Conservation (phyloP, 495 filamentous ascomycete genomes). For the Paragyromitra xinjiangensis region DNA sequence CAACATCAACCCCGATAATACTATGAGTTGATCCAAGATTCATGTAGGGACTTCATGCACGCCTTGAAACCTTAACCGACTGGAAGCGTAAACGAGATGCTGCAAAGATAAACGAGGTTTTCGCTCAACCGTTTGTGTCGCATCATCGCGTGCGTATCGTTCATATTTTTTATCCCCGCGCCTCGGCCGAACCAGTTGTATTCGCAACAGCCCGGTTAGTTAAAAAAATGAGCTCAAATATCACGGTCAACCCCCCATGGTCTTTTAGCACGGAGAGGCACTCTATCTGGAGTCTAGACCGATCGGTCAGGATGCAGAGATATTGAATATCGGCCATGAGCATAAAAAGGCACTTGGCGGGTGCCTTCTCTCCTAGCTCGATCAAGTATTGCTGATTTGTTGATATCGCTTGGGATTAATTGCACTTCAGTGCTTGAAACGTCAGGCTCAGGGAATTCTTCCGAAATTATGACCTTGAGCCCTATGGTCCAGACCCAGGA, state of each 20-base stretch:
- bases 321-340: background rate
- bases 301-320: background rate
- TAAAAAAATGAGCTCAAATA: background rate
- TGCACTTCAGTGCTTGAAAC: background rate
- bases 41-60: background rate
- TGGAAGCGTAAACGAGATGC: conserved; percentile 1
- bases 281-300: background rate
- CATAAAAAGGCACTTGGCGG: background rate
- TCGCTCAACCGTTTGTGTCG: background rate
- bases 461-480: background rate
- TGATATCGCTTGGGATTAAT: too few relatives aligned
- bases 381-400: background rate
- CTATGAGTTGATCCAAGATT: background rate
- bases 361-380: background rate
- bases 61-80: background rate
- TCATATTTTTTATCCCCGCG: background rate
- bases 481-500: background rate
- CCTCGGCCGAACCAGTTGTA: background rate
- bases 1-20: background rate
- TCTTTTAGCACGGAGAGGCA: background rate
- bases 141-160: background rate
- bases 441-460: too few relatives aligned
- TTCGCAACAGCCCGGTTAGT: background rate
- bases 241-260: background rate
- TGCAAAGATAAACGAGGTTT: conserved; percentile 9